Conservation (phyloP, 192 early-diverging fungal genomes). For the Coemansia interrupta region DNA sequence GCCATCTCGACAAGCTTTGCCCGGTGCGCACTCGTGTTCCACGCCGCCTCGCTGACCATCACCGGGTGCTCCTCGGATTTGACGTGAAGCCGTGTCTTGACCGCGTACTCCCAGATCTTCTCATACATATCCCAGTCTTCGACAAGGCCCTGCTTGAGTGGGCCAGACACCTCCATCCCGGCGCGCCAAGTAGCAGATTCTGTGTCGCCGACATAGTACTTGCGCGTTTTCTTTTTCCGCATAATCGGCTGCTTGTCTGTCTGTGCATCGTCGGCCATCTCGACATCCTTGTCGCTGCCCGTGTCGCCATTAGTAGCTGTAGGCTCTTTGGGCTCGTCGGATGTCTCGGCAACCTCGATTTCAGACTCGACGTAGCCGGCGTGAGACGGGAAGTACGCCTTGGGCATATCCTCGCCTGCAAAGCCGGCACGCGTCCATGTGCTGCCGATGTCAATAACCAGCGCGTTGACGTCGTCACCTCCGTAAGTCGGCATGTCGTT, state of each 20-base stretch:
- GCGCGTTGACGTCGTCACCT: constrained; percentile 86
- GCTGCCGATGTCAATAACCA: constrained; percentile 91
- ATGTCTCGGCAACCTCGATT: constrained; percentile 16
- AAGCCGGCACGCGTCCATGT: constrained; percentile 87
- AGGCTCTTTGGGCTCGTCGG: constrained; percentile 21
- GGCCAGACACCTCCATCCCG: constrained; percentile 79
- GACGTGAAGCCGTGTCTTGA: constrained; percentile 65
- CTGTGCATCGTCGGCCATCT: constrained; percentile 19
- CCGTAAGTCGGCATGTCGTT: constrained; percentile 53
- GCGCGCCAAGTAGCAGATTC: constrained; percentile 67
- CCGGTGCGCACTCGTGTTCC: constrained; percentile 79
- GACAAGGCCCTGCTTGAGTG: constrained; percentile 87
- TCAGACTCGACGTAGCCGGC: constrained; percentile 63
- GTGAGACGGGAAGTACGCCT: constrained; percentile 77
- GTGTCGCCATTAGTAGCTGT: constrained; percentile 3
- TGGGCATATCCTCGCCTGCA: constrained; percentile 95
- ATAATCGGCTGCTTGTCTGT: neutral
- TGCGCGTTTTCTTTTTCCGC: constrained; percentile 27
- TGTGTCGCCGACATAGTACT: constrained; percentile 70
- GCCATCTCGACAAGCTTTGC: constrained; percentile 88
- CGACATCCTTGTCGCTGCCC: constrained; percentile 17
- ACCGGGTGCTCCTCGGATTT: constrained; percentile 86
- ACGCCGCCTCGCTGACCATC: constrained; percentile 86
- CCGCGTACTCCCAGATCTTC: constrained; percentile 85
- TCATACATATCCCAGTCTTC: constrained; percentile 93